phyloP scores from a whole-genome alignment of 345 rosid species.

The Pugionium cornutum region DNA sequence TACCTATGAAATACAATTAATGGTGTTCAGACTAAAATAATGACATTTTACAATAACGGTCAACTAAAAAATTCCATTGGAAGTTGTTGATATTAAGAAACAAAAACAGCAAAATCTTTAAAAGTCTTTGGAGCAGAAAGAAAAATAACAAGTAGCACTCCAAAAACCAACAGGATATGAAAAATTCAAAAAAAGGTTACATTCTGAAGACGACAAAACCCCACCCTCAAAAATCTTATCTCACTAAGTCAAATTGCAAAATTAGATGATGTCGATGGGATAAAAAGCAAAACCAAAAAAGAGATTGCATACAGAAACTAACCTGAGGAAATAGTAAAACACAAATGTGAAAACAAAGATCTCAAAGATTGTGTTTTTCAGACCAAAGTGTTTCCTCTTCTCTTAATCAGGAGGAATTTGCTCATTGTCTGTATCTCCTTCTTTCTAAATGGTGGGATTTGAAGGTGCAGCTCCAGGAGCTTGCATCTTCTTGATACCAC shows the following conservation, averaged over 20 bases:
- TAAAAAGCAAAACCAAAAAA: background rate
- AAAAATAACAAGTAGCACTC: constrained; percentile 22
- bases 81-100: background rate
- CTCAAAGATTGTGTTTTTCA: background rate
- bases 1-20: background rate
- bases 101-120: background rate
- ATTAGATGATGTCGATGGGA: constrained; percentile 13
- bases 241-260: constrained; percentile 15
- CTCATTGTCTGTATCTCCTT: constrained; percentile 85
- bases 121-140: constrained; percentile 14
- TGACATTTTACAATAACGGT: constrained; percentile 1
- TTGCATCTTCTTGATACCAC: constrained; percentile 33
- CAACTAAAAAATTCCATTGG: constrained; percentile 8
- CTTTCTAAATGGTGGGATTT: too few species aligned
- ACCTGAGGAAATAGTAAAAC: background rate
- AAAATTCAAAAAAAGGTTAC: constrained; percentile 20
- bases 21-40: background rate
- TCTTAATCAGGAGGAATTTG: constrained; percentile 82
- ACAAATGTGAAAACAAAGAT: background rate
- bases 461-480: constrained; percentile 28
- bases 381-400: constrained; percentile 43
- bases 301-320: background rate
- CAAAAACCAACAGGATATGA: background rate
- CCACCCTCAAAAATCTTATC: constrained; percentile 5
- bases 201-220: background rate